These are phyloP conservation scores for Dendrothele bispora DNA, from an alignment of 768 basidiomycete genomes.

Conservation along the genomic window DNA sequence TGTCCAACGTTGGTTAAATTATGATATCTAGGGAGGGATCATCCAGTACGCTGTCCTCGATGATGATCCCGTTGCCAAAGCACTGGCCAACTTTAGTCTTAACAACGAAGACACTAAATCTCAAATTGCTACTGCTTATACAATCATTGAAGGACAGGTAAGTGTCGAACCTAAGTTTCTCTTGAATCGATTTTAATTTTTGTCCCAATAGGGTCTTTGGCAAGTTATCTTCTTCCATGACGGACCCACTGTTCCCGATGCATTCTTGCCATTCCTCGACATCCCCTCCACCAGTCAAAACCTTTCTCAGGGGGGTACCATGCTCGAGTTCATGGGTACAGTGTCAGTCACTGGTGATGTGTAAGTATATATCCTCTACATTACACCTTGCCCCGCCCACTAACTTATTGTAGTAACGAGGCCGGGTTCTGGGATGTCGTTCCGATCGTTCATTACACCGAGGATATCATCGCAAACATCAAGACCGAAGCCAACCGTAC, in stretches of 20 bases:
- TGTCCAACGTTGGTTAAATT: background rate
- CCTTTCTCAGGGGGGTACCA: background rate
- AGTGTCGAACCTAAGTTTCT: background rate
- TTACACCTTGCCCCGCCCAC: background rate
- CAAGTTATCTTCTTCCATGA: background rate
- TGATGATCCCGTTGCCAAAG: conserved; percentile 18
- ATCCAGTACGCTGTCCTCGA: conserved; percentile 22
- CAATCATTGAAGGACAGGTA: background rate
- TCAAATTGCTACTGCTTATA: conserved; percentile 31
- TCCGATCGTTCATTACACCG: background rate
- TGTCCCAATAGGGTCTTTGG: background rate
- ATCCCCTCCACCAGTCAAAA: background rate
- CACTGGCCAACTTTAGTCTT: too few relatives aligned
- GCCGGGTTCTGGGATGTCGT: background rate
- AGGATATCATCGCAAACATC: conserved; percentile 21
- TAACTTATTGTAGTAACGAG: background rate
- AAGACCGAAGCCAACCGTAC: conserved; percentile 23
- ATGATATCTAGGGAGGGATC: conserved; percentile 29
- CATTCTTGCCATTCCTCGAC: too few relatives aligned
- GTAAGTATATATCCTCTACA: background rate
- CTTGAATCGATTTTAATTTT: background rate
- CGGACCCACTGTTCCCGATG: too few relatives aligned
- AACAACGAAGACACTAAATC: conserved; percentile 32
- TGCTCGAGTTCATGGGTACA: background rate
- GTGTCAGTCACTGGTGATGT: background rate